Evolutionary conservation across 495 filamentous ascomycete species (phyloP).

Genomic region (Pseudoneurospora amorphoporcata): DNA sequence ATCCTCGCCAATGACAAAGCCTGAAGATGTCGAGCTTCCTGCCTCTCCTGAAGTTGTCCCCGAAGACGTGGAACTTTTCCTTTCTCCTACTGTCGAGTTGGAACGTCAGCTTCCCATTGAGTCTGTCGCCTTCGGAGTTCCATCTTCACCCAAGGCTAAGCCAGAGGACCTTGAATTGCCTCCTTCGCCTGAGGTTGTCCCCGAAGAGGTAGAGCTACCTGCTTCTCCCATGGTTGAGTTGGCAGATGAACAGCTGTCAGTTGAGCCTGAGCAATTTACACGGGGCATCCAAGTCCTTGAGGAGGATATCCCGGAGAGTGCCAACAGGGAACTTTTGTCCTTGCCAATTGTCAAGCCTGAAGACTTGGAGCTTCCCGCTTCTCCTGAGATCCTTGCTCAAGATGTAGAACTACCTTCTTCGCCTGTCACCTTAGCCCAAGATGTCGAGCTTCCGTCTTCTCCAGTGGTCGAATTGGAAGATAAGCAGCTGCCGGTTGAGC

Average conservation of each 20-base stretch:
- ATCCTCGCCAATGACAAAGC: background rate
- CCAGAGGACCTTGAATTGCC: too few relatives aligned
- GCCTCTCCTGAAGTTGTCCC: background rate
- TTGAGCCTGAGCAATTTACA: background rate
- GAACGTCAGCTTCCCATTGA: background rate
- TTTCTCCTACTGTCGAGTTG: too few relatives aligned
- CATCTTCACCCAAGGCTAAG: too few relatives aligned
- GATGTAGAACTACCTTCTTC: background rate
- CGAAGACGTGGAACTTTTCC: too few relatives aligned
- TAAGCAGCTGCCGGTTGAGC: background rate
- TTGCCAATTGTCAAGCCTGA: background rate
- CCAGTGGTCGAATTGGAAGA: too few relatives aligned
- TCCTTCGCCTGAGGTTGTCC: background rate
- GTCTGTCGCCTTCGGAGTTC: too few relatives aligned
- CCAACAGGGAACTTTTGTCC: background rate
- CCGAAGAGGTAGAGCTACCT: background rate
- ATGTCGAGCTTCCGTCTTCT: too few relatives aligned
- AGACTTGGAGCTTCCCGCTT: background rate
- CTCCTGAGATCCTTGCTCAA: background rate
- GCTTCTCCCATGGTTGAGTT: background rate
- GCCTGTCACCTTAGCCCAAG: too few relatives aligned
- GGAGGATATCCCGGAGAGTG: background rate
- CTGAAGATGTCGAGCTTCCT: background rate
- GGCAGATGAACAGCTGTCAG: background rate
- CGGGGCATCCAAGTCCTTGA: background rate